Percentiles rank a stretch among this genome's conserved stretches.
Evolutionary conservation across 441 rosid genomes (phyloP).

Genomic region (Bocquillonia castaneifolia): DNA sequence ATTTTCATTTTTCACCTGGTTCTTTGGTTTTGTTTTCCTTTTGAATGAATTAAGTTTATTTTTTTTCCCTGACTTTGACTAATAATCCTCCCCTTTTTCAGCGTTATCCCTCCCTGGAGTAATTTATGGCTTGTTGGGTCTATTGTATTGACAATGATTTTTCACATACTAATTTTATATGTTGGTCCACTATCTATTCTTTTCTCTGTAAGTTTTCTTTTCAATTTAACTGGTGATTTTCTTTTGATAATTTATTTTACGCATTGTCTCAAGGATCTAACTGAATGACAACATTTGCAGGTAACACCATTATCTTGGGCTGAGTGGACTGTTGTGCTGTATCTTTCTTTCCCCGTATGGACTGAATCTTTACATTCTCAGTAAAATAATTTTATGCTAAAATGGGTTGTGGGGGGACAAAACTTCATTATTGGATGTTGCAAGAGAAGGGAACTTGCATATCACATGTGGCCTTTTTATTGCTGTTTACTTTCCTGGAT

Average conservation of each 20-base stretch:
- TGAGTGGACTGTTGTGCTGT: slow-evolving; percentile 79
- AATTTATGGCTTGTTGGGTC: slow-evolving; percentile 97
- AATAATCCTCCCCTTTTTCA: slow-evolving; percentile 32
- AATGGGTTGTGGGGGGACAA: background rate
- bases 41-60: background rate
- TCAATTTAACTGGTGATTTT: slow-evolving; percentile 20
- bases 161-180: slow-evolving; percentile 78
- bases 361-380: slow-evolving; percentile 7
- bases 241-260: background rate
- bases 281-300: slow-evolving; percentile 38
- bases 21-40: background rate
- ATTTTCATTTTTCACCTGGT: background rate
- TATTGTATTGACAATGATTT: slow-evolving; percentile 82
- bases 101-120: slow-evolving; percentile 97
- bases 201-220: slow-evolving; percentile 75
- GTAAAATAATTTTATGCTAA: background rate
- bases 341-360: slow-evolving; percentile 97
- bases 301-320: slow-evolving; percentile 93
- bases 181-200: slow-evolving; percentile 82
- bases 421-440: background rate
- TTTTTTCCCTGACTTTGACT: background rate
- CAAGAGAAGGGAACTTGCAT: no score
- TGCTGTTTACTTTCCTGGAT: background rate
- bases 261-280: slow-evolving; percentile 1
- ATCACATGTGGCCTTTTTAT: no score